Evolutionary conservation across 2,329 filamentous ascomycete genomes (phyloP).

Genomic region (Tympanopsis confertula): DNA sequence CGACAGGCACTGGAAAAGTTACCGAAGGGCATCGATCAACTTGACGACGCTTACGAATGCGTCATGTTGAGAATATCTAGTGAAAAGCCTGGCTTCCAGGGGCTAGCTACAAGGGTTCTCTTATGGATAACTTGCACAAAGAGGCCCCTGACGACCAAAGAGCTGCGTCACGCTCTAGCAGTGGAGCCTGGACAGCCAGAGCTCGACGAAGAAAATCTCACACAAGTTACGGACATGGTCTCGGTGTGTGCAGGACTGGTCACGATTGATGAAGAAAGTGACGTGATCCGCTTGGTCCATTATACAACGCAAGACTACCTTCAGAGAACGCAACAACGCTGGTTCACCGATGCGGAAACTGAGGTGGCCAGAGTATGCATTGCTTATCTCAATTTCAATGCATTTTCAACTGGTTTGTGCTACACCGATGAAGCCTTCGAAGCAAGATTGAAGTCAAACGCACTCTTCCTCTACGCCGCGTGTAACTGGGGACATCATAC

Average conservation of each 20-base stretch:
- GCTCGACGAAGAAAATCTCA: constrained; percentile 21
- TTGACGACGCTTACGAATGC: constrained; percentile 24
- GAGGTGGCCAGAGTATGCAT: constrained; percentile 17
- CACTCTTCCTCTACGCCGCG: background rate
- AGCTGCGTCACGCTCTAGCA: constrained; percentile 30
- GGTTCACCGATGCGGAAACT: constrained; percentile 16
- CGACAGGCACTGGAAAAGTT: constrained; percentile 16
- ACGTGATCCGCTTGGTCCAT: constrained; percentile 27
- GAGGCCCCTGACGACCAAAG: constrained; percentile 15
- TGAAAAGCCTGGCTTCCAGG: constrained; percentile 16
- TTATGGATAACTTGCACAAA: constrained; percentile 26
- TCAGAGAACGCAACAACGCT: constrained; percentile 11
- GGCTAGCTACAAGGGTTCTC: constrained; percentile 23
- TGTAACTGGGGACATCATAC: background rate
- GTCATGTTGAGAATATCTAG: constrained; percentile 28
- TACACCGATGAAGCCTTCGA: background rate
- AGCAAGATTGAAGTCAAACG: background rate
- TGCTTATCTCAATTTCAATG: constrained; percentile 21
- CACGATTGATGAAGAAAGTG: constrained; percentile 22
- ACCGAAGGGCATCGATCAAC: constrained; percentile 13
- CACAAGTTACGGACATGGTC: constrained; percentile 18
- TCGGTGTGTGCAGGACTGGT: constrained; percentile 28
- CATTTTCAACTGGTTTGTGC: constrained; percentile 7
- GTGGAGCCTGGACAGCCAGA: constrained; percentile 12
- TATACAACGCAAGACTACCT: constrained; percentile 34